phyloP scores from a whole-genome alignment of 2,329 filamentous ascomycete species.

The Penicillium decumbens region DNA sequence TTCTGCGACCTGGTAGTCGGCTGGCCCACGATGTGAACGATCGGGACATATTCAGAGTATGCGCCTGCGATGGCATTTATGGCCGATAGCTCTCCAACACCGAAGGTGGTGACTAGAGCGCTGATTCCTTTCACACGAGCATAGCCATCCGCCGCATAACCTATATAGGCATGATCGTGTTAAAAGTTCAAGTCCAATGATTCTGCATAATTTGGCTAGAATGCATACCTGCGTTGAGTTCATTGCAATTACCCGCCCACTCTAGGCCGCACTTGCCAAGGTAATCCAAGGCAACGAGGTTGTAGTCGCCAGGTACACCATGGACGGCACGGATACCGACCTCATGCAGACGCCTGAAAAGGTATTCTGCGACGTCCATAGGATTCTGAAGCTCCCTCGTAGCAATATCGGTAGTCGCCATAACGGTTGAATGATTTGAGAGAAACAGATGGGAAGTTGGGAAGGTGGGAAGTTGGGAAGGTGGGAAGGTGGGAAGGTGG shows the following conservation, averaged over 20 bases:
- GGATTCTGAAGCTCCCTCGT: slow-evolving; percentile 43
- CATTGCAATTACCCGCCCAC: slow-evolving; percentile 61
- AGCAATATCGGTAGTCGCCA: slow-evolving; percentile 41
- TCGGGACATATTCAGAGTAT: slow-evolving; percentile 67
- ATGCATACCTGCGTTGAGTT: slow-evolving; percentile 53
- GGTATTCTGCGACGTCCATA: slow-evolving; percentile 47
- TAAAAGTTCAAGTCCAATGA: background rate
- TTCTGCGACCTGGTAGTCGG: slow-evolving; percentile 48
- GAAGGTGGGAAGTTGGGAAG: background rate
- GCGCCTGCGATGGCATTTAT: slow-evolving; percentile 71
- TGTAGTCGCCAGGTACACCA: slow-evolving; percentile 61
- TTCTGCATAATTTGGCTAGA: background rate
- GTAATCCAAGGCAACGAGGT: slow-evolving; percentile 59
- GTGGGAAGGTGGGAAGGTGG: background rate
- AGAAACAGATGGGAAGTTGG: background rate
- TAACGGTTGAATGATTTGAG: slow-evolving; percentile 6
- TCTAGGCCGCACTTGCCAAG: slow-evolving; percentile 50
- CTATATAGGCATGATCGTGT: slow-evolving; percentile 27
- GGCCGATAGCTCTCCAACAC: slow-evolving; percentile 63
- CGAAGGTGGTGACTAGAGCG: slow-evolving; percentile 69
- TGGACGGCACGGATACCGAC: slow-evolving; percentile 49
- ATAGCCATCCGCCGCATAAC: slow-evolving; percentile 77
- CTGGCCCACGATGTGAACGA: slow-evolving; percentile 59
- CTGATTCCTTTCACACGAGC: slow-evolving; percentile 66
- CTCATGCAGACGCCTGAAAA: slow-evolving; percentile 48